Evolutionary conservation across 2,329 filamentous ascomycete species (phyloP).

Genomic region (Tolypocladium cylindrosporum): DNA sequence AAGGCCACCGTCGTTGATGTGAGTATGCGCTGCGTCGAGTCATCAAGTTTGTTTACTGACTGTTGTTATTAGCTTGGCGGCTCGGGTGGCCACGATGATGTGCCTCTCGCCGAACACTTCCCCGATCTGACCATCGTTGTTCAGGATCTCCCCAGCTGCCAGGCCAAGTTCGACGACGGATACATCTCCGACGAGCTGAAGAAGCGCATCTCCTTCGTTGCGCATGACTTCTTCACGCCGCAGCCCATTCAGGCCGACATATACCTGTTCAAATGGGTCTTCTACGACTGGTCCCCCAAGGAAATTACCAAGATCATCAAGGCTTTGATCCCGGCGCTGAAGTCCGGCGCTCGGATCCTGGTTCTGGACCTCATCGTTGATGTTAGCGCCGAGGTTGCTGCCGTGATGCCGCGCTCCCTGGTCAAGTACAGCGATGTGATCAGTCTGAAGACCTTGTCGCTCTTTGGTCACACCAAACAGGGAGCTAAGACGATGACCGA

Average conservation of each 20-base stretch:
- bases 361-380: slow-evolving; percentile 22
- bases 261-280: slow-evolving; percentile 41
- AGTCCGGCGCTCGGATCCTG: slow-evolving; percentile 28
- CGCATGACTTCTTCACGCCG: slow-evolving; percentile 26
- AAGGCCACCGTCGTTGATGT: slow-evolving; percentile 7
- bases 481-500: slow-evolving; percentile 5
- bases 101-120: slow-evolving; percentile 11
- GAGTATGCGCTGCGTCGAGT: neutral
- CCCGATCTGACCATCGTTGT: slow-evolving; percentile 28
- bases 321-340: slow-evolving; percentile 30
- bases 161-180: slow-evolving; percentile 19
- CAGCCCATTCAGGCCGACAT: slow-evolving; percentile 30
- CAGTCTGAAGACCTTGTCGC: slow-evolving; percentile 28
- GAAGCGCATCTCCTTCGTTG: slow-evolving; percentile 21
- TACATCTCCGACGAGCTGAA: slow-evolving; percentile 18
- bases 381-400: slow-evolving; percentile 14
- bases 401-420: neutral
- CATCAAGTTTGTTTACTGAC: neutral
- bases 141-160: slow-evolving; percentile 29
- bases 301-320: slow-evolving; percentile 27
- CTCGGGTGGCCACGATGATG: slow-evolving; percentile 26
- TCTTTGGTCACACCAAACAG: slow-evolving; percentile 28
- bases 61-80: slow-evolving; percentile 22
- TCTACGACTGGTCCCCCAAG: slow-evolving; percentile 44
- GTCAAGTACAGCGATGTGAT: slow-evolving; percentile 19